Conservation (phyloP, 2,329 filamentous ascomycete genomes). For the Nemania sp. region DNA sequence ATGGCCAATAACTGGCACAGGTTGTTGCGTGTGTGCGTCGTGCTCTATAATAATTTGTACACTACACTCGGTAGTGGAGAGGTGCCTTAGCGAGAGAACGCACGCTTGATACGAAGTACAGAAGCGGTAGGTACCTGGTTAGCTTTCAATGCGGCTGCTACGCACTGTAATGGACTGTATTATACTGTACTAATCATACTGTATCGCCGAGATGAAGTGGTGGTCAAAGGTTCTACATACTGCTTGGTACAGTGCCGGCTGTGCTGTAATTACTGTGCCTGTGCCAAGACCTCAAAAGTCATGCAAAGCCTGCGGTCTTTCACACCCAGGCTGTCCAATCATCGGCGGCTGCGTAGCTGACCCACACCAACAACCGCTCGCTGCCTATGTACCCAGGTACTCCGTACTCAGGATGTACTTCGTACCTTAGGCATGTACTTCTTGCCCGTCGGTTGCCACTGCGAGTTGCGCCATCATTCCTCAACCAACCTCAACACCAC, state of each 20-base stretch:
- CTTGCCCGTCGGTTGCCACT: constrained; percentile 16
- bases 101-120: not conserved
- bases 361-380: constrained; percentile 32
- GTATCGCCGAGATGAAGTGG: not conserved
- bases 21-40: constrained; percentile 2
- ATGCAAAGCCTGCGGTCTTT: constrained; percentile 1
- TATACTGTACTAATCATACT: not conserved
- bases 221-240: too few species aligned
- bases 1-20: too few species aligned
- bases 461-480: constrained; percentile 24
- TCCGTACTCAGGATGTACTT: constrained; percentile 1
- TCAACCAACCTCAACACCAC: constrained; percentile 20
- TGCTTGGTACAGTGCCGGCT: too few species aligned
- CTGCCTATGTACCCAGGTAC: constrained; percentile 33
- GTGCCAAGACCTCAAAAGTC: not conserved
- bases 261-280: not conserved
- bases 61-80: too few species aligned
- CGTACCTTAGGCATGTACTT: too few species aligned
- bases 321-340: constrained; percentile 34
- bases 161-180: not conserved
- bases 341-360: constrained; percentile 40
- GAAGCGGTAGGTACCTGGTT: too few species aligned
- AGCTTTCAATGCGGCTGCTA: too few species aligned
- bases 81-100: not conserved
- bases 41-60: not conserved